phyloP scores from a whole-genome alignment of 805 yeast species.

The Brettanomyces sp. region DNA sequence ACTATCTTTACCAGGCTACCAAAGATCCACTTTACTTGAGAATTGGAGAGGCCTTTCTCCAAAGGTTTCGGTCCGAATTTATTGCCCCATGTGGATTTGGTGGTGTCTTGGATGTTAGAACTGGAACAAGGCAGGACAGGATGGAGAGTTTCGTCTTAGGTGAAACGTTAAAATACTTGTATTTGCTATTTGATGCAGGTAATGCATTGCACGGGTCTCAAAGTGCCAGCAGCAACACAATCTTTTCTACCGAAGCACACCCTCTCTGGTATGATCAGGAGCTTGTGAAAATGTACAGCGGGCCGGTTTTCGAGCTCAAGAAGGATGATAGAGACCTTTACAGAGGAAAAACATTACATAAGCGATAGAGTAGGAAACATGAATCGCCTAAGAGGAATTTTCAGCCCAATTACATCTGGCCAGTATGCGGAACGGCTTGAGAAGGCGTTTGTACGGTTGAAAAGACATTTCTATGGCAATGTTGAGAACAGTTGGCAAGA shows the following conservation, averaged over 20 bases:
- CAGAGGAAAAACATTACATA: background rate
- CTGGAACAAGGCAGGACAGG: slow-evolving; percentile 58
- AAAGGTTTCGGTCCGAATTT: slow-evolving; percentile 43
- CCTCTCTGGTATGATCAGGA: slow-evolving; percentile 63
- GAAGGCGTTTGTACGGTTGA: background rate
- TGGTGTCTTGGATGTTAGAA: slow-evolving; percentile 60
- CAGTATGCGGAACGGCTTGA: background rate
- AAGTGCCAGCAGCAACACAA: slow-evolving; percentile 22
- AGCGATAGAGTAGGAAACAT: background rate
- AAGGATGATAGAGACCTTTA: background rate
- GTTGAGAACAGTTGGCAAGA: slow-evolving; percentile 1
- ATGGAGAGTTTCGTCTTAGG: slow-evolving; percentile 90
- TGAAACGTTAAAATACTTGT: slow-evolving; percentile 80
- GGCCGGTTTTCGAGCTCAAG: background rate
- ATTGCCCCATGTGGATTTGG: slow-evolving; percentile 70
- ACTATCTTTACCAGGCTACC: slow-evolving; percentile 75
- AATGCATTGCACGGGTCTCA: slow-evolving; percentile 37
- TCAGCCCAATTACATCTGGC: no score
- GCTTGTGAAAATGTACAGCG: slow-evolving; percentile 6
- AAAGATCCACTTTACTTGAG: slow-evolving; percentile 74
- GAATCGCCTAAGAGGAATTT: background rate
- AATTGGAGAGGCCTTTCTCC: slow-evolving; percentile 59
- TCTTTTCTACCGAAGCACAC: slow-evolving; percentile 87
- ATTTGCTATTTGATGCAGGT: slow-evolving; percentile 63
- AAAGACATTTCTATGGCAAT: background rate